Conservation (phyloP, 2,329 filamentous ascomycete species). For the Scytalidium lignicola region DNA sequence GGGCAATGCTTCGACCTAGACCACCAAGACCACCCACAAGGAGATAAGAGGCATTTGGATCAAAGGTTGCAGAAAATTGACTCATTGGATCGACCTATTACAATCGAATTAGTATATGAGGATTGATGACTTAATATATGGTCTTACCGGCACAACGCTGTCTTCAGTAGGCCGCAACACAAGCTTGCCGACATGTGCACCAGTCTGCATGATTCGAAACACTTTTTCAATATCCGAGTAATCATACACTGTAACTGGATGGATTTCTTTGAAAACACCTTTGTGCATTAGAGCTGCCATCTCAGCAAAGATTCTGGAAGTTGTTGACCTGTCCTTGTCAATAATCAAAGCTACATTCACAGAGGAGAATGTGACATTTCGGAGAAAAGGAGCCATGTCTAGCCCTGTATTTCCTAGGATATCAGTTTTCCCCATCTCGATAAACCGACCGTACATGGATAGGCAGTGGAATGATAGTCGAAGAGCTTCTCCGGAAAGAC, state of each 20-base stretch:
- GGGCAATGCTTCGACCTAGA: constrained; percentile 32
- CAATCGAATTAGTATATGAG: background rate
- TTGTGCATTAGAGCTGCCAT: background rate
- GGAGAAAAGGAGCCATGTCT: constrained; percentile 3
- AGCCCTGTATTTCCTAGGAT: constrained; percentile 27
- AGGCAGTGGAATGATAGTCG: constrained; percentile 31
- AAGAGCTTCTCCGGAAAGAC: constrained; percentile 25
- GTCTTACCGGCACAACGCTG: background rate
- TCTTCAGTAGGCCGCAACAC: background rate
- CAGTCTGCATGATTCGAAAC: constrained; percentile 1
- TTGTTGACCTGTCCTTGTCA: background rate
- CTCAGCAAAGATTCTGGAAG: background rate
- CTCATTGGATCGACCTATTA: background rate
- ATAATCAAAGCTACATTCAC: constrained; percentile 9
- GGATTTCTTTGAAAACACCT: background rate
- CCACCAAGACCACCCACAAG: constrained; percentile 37
- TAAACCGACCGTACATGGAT: constrained; percentile 33
- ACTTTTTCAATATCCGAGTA: background rate
- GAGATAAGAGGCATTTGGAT: constrained; percentile 28
- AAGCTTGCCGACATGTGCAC: constrained; percentile 1
- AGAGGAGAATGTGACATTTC: constrained; percentile 4
- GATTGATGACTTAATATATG: no score
- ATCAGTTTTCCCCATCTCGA: constrained; percentile 38
- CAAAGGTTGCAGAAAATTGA: constrained; percentile 1
- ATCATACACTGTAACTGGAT: background rate